Base-by-base conservation (phyloP, 108 stramenopile species). In the Bacterosira constricta region DNA sequence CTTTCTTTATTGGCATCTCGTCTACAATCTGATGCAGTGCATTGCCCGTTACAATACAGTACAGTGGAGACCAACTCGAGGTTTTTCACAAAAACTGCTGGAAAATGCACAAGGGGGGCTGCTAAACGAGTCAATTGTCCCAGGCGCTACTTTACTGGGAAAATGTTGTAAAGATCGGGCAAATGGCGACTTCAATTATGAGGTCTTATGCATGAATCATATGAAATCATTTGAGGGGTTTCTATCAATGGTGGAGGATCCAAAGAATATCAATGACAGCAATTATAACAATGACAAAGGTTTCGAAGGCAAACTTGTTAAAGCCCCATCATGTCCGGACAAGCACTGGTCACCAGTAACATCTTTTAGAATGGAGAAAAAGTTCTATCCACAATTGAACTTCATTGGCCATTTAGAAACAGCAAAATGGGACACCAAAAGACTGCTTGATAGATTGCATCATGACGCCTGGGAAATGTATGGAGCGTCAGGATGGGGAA, bases 141-240 rank as follows among this genome's bases (percentile, higher is more conserved):
- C n/a, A n/a, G n/a, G n/a, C n/a, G n/a, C n/a, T n/a, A n/a, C n/a
- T n/a, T n/a, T n/a, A n/a, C n/a, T 49, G 23, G 46, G 13, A 2
- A 12, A 35, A 3, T 65, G 63, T 18, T 65, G 49, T 51, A 51
- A 42, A 4, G 21, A 41, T 1, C 29, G n/a, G 3, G 23, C 39
- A 1, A 26, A 42, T 13, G 20, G 4, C 23, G 60, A 42, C 42
- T n/a, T 4, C 39, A 42, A 42, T 27, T 57, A n/a, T 12, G 32
- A 57, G 34, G 34, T 57, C n/a, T 57, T 57, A 26, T 61, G 60
- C 21, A 12, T 61, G 21, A 20, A 61, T 42, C 60, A 61, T 23
- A 12, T 61, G 17, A 41, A 23, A 1, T 41, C 60, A 3, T 61
- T 61, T 61, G 37, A 39, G 9, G 60, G 60, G 42, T 61, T 61